Evolutionary conservation across 331 rosid species (phyloP).

Genomic region (Spiraea crenata): DNA sequence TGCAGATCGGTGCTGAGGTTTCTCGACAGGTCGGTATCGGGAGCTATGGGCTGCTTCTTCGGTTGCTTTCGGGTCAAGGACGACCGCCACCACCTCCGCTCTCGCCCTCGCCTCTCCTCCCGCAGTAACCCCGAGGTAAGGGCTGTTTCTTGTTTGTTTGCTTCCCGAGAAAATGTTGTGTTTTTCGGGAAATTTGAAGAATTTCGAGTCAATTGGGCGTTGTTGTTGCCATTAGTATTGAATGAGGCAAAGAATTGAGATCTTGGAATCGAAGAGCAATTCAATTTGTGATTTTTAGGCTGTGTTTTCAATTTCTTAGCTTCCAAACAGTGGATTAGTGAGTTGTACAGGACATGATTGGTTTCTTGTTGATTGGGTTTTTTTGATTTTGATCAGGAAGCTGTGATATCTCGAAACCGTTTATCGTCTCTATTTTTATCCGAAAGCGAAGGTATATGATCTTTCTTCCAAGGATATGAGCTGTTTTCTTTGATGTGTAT

Average conservation of each 20-base stretch:
- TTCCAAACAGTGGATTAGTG: neutral
- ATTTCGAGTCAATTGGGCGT: neutral
- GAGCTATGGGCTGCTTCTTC: conserved; percentile 78
- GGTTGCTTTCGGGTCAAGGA: conserved; percentile 69
- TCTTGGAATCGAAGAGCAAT: neutral
- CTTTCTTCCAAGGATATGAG: neutral
- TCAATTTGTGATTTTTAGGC: neutral
- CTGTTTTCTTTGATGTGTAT: neutral
- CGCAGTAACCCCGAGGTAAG: conserved; percentile 44
- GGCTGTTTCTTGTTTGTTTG: neutral
- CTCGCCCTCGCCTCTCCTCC: conserved; percentile 38
- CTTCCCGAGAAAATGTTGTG: conserved; percentile 1
- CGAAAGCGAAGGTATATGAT: conserved; percentile 58
- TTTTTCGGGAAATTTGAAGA: neutral
- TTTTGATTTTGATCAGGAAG: conserved; percentile 44
- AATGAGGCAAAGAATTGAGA: neutral
- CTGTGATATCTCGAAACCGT: conserved; percentile 44
- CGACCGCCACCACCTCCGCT: conserved; percentile 37
- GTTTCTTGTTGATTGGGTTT: conserved; percentile 5
- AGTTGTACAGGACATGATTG: neutral
- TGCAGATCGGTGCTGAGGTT: conserved; percentile 51
- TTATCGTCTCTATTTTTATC: conserved; percentile 51
- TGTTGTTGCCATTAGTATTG: neutral
- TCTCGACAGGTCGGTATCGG: conserved; percentile 52
- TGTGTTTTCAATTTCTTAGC: neutral